These are phyloP conservation scores for Exutisphaerella laricina DNA, from an alignment of 2,329 filamentous ascomycete genomes.

Conservation along the genomic window DNA sequence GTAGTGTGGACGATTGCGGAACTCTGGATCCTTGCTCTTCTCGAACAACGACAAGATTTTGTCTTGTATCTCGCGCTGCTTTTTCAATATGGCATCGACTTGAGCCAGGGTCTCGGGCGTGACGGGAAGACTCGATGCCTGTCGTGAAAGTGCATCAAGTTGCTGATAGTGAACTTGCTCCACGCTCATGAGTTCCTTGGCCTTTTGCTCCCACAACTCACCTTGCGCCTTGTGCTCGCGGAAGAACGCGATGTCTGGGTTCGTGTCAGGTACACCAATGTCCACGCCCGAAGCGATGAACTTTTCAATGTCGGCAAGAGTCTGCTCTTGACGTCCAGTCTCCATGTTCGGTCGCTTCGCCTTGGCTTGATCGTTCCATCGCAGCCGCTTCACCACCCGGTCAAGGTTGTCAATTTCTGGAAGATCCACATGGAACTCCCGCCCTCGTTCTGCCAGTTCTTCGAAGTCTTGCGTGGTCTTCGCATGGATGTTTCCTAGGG, in stretches of 20 bases:
- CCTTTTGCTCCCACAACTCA: constrained; percentile 86
- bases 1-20: constrained; percentile 77
- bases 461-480: constrained; percentile 71
- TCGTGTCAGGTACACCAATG: constrained; percentile 70
- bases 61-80: constrained; percentile 89
- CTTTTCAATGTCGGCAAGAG: constrained; percentile 69
- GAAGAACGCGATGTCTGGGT: constrained; percentile 72
- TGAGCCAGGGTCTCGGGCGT: constrained; percentile 70
- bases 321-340: constrained; percentile 51
- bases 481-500: constrained; percentile 60
- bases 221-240: constrained; percentile 71
- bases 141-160: constrained; percentile 80
- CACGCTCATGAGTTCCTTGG: constrained; percentile 84
- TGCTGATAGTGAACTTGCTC: constrained; percentile 92
- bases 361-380: constrained; percentile 78
- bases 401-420: constrained; percentile 81
- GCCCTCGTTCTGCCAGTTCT: constrained; percentile 83
- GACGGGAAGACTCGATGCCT: constrained; percentile 75
- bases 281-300: constrained; percentile 73
- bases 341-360: constrained; percentile 39
- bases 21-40: constrained; percentile 67
- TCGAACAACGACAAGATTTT: constrained; percentile 79
- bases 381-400: constrained; percentile 73
- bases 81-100: constrained; percentile 89
- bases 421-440: constrained; percentile 84